phyloP scores from a whole-genome alignment of 2,329 filamentous ascomycete genomes.

The Calonectria naviculata region DNA sequence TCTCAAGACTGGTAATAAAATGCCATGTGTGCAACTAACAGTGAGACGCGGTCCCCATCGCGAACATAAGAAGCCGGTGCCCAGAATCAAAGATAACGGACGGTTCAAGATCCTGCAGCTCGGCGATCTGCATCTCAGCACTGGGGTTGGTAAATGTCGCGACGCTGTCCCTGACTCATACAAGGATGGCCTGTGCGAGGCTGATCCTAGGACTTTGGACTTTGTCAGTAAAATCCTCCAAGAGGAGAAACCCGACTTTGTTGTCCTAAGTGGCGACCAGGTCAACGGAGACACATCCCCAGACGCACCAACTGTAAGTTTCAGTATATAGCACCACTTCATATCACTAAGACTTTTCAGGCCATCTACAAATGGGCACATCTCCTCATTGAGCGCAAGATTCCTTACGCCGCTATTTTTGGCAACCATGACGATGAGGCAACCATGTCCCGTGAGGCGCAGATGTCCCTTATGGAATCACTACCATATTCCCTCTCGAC shows the following conservation, averaged over 20 bases:
- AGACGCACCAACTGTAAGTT: slow-evolving; percentile 83
- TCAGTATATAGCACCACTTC: neutral
- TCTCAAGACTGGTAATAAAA: slow-evolving; percentile 70
- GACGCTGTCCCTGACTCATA: slow-evolving; percentile 83
- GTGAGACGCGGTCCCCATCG: slow-evolving; percentile 78
- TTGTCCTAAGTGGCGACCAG: slow-evolving; percentile 93
- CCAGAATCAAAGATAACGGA: slow-evolving; percentile 86
- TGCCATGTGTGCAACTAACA: slow-evolving; percentile 79
- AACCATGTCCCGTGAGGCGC: slow-evolving; percentile 77
- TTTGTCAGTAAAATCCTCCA: slow-evolving; percentile 88
- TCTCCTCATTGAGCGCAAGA: slow-evolving; percentile 84
- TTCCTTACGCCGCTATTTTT: slow-evolving; percentile 94
- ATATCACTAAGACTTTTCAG: slow-evolving; percentile 49
- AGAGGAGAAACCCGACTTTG: slow-evolving; percentile 92
- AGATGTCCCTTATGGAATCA: slow-evolving; percentile 88
- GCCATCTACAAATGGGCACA: slow-evolving; percentile 94
- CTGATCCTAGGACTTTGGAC: slow-evolving; percentile 90
- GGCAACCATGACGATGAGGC: slow-evolving; percentile 98
- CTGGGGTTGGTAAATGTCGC: slow-evolving; percentile 85
- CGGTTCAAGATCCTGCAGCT: slow-evolving; percentile 98
- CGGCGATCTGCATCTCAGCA: slow-evolving; percentile 94
- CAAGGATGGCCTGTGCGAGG: slow-evolving; percentile 84
- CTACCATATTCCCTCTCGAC: slow-evolving; percentile 91
- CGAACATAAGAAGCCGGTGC: slow-evolving; percentile 75
- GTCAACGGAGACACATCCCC: slow-evolving; percentile 94